Evolutionary conservation across 139 green algal genomes (phyloP).

Genomic region (Pseudopediastrum boryanum): DNA sequence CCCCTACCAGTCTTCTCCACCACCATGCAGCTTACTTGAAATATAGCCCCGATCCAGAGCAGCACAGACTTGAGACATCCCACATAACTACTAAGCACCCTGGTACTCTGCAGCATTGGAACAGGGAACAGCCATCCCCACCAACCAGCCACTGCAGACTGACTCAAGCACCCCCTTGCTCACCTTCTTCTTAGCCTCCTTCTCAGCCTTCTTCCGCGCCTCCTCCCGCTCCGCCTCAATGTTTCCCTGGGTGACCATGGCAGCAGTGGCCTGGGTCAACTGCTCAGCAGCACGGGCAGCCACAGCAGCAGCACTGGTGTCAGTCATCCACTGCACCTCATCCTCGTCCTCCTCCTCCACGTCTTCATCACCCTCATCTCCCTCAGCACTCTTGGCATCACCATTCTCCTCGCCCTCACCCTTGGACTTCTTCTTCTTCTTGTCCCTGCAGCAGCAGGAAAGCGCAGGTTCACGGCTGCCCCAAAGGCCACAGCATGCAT

Average conservation of each 20-base stretch:
- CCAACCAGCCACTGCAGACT: too few relatives aligned
- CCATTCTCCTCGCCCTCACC: conserved; percentile 49
- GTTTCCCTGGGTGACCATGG: conserved; percentile 89
- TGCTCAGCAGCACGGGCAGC: conserved; percentile 84
- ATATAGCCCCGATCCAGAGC: too few relatives aligned
- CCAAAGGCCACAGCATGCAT: too few relatives aligned
- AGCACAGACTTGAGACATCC: too few relatives aligned
- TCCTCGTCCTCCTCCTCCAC: conserved; percentile 55
- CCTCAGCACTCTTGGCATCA: conserved; percentile 34
- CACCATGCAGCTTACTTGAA: too few relatives aligned
- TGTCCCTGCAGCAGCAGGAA: conserved; percentile 35
- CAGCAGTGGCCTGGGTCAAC: conserved; percentile 83
- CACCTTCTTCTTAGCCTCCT: conserved; percentile 50
- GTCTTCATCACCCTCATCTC: conserved; percentile 37
- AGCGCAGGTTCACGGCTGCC: background rate
- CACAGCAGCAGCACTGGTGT: conserved; percentile 87
- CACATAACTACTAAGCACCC: too few relatives aligned
- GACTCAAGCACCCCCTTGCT: too few relatives aligned
- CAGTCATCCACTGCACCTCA: conserved; percentile 81
- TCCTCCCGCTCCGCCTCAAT: conserved; percentile 80
- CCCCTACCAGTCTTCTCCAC: too few relatives aligned
- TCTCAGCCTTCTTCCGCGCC: conserved; percentile 55
- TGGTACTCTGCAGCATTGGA: too few relatives aligned
- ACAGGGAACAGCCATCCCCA: background rate
- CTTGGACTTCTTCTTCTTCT: conserved; percentile 54